Evolutionary conservation across 2,329 filamentous ascomycete species (phyloP), one percentile per base, ranked within the genome.

Genomic region (Beauveria sp.): DNA sequence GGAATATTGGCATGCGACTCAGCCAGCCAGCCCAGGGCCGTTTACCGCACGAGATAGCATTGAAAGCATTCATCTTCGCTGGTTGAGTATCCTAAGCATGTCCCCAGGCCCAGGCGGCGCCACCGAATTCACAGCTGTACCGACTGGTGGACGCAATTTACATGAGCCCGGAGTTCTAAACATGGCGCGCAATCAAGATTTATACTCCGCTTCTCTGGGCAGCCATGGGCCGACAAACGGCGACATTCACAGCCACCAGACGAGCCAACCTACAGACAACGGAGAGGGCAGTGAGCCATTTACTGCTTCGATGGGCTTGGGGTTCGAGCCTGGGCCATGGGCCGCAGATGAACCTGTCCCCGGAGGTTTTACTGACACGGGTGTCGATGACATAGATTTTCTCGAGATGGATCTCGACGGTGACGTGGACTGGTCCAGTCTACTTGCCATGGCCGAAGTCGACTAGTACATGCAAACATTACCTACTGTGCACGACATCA

Each of bases 261-360:
- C n/a, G 9, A 38, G 49, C n/a, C 50, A 24, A 22, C 14, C 50
- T 18, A 5, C 14, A 18, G 16, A 16, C 16, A 20, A 34, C 30
- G 12, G 30, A 34, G 12, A 34, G 30, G 30, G 12, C 12, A 34
- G 30, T 5, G 30, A 14, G 30, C 22, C 47, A n/a, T 26, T 24
- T 34, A 58, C 62, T 14, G 66, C 61, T 2, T 45, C 51, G 1
- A 34, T 30, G 8, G 18, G 12, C 5, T 5, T 43, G 7, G 67
- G 66, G 5, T 65, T 72, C 22, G 65, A 65, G 1, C 64, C 69
- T 5, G 75, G 74, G 71, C 62, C 74, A 3, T 76, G 73, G 73
- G 67, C 68, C 3, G 70, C 71, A 38, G 51, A 62, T 5, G 71
- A 74, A 3, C 64, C 68, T 0, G 62, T 63, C 1, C 49, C 62